Base-by-base conservation (phyloP, 179 eudicot species). In the Corrigiola litoralis region DNA sequence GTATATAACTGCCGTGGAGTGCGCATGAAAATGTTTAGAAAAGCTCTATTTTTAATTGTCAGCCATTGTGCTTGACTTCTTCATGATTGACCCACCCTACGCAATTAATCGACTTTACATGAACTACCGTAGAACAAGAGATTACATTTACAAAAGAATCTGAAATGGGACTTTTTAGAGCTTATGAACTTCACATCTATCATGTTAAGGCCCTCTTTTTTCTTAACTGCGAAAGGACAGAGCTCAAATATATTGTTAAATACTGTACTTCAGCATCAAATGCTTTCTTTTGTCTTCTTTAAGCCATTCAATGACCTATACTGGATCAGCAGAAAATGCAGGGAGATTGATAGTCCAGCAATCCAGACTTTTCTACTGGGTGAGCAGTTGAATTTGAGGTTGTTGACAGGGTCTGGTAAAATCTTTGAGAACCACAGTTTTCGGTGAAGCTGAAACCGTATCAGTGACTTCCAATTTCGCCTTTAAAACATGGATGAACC, bases 401-500 rank as follows among this genome's bases (percentile, higher is more conserved):
- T 97, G 87, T 61, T 78, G 85, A 59, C 73, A 94, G 50, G 76
- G 87, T 42, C 89, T 83, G 60, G 87, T 82, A 29, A 94, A 74
- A 13, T 90, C 88, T 78, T 94, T 97, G 31, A 94, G 72, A 63
- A 94, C 70, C 36, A 77, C 87, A 2, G 97, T 74, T 65, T 82
- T 73, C 0, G 92, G 85, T n/a, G 78, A 68, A 28, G 99, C 99
- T 38, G 96, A 80, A 41, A 94, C 90, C 74, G 88, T 84, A 25
- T 94, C 97, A 67, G 99, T 94, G 42, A 94, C 89, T 16, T 97
- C 99, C 87, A 24, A 94, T 81, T 81, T 82, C 87, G 31, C 99
- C 99, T 69, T 77, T 87, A 59, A 87, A 97, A 53, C 99, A 89
- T 11, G 99, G 99, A 67, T 94, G 99, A 55, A 97, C 97, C 37